Percentiles rank a stretch among this genome's conserved stretches.
Conservation (phyloP, 805 yeast genomes). For the Starmerella sp. region DNA sequence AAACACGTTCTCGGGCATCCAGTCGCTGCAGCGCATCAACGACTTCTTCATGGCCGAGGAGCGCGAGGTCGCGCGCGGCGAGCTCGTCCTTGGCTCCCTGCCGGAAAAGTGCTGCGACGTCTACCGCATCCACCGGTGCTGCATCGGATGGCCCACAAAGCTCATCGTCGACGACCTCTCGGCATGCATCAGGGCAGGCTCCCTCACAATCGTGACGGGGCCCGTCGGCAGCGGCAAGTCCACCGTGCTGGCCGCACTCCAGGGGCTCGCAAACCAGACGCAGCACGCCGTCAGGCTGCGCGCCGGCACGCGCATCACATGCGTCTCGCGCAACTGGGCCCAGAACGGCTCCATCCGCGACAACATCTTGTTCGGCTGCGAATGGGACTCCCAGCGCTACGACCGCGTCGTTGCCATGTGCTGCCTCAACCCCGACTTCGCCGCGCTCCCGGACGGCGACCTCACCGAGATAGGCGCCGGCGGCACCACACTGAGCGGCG, state of each 20-base stretch:
- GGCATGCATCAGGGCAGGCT: slow-evolving; percentile 57
- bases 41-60: slow-evolving; percentile 30
- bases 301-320: slow-evolving; percentile 41
- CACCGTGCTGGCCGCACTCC: slow-evolving; percentile 61
- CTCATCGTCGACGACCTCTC: slow-evolving; percentile 35
- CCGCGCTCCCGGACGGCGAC: slow-evolving; percentile 72
- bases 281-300: slow-evolving; percentile 59
- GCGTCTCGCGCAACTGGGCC: slow-evolving; percentile 83
- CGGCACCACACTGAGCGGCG: slow-evolving; percentile 87
- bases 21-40: slow-evolving; percentile 37
- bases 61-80: neutral
- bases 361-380: slow-evolving; percentile 69
- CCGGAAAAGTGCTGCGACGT: neutral
- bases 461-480: slow-evolving; percentile 86
- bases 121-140: slow-evolving; percentile 36
- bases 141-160: slow-evolving; percentile 47
- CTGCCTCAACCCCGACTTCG: slow-evolving; percentile 64
- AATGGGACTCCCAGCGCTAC: slow-evolving; percentile 65
- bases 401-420: slow-evolving; percentile 47
- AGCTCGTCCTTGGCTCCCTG: neutral
- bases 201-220: slow-evolving; percentile 75
- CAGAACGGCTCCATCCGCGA: slow-evolving; percentile 85
- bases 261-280: slow-evolving; percentile 56
- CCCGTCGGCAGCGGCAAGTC: slow-evolving; percentile 87
- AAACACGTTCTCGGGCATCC: neutral